Percentiles rank a stretch among this genome's conserved stretches.
These are phyloP conservation scores for Solanum pinnatisectum DNA, from an alignment of 257 asterid genomes.

Conservation along the genomic window DNA sequence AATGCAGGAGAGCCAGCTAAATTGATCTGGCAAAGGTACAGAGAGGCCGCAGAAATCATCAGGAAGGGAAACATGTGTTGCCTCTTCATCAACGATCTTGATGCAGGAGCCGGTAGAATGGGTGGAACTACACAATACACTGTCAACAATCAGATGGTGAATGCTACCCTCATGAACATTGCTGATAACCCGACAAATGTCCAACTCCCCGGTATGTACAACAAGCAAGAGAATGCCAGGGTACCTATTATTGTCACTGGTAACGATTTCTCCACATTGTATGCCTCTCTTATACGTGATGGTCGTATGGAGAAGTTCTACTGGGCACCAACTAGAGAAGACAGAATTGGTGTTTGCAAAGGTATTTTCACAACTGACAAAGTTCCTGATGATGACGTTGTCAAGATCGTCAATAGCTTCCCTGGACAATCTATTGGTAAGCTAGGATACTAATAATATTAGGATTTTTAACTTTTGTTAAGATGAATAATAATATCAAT, in stretches of 20 bases:
- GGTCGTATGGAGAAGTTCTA: constrained; percentile 44
- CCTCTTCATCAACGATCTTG: constrained; percentile 44
- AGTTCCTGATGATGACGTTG: constrained; percentile 17
- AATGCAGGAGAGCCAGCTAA: constrained; percentile 43
- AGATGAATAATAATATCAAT: background rate
- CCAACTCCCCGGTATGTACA: constrained; percentile 43
- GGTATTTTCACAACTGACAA: constrained; percentile 27
- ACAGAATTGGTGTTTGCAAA: constrained; percentile 27
- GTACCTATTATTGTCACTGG: constrained; percentile 39
- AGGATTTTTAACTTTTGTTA: background rate
- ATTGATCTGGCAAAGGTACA: constrained; percentile 36
- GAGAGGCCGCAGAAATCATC: constrained; percentile 39
- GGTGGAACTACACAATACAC: constrained; percentile 38
- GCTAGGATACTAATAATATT: background rate
- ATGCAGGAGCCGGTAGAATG: constrained; percentile 37
- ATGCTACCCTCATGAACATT: constrained; percentile 41
- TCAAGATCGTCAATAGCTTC: constrained; percentile 28
- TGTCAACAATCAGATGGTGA: constrained; percentile 42
- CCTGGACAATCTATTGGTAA: constrained; percentile 44
- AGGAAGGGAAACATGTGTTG: constrained; percentile 33
- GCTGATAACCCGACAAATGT: constrained; percentile 39
- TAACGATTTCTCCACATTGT: constrained; percentile 37
- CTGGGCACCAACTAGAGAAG: constrained; percentile 39
- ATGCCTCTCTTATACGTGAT: too few species aligned
- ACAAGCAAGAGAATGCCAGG: constrained; percentile 28